These are phyloP conservation scores for Earliella scabrosa DNA, from an alignment of 1,284 basidiomycete genomes.

Conservation along the genomic window DNA sequence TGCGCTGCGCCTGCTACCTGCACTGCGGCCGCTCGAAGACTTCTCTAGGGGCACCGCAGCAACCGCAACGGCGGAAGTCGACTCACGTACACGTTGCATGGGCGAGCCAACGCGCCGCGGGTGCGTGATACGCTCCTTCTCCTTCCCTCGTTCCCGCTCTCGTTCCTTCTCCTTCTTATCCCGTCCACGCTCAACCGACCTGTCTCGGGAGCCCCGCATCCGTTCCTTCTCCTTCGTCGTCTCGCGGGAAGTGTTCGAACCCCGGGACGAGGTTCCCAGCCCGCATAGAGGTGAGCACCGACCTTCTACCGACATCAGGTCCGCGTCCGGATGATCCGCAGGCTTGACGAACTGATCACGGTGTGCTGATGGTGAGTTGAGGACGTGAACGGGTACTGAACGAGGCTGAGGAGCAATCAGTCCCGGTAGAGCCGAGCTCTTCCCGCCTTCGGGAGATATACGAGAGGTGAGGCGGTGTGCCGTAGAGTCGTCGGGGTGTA, in stretches of 20 bases:
- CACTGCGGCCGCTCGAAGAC: slow-evolving; percentile 30
- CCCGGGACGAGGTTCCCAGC: slow-evolving; percentile 26
- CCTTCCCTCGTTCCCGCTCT: slow-evolving; percentile 25
- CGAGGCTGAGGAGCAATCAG: slow-evolving; percentile 25
- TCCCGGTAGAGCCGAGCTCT: slow-evolving; percentile 17
- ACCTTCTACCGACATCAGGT: slow-evolving; percentile 28
- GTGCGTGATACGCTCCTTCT: slow-evolving; percentile 32
- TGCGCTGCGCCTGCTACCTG: slow-evolving; percentile 30
- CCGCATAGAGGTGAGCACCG: slow-evolving; percentile 38
- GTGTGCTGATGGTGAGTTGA: slow-evolving; percentile 28
- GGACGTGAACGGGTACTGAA: slow-evolving; percentile 24
- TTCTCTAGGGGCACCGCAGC: slow-evolving; percentile 32
- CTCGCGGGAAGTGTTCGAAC: slow-evolving; percentile 21
- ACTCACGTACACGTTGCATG: slow-evolving; percentile 26
- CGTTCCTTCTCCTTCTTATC: slow-evolving; percentile 25
- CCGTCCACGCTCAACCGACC: slow-evolving; percentile 13
- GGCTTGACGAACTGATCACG: slow-evolving; percentile 22
- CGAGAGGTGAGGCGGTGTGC: slow-evolving; percentile 19
- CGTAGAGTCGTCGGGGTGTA: slow-evolving; percentile 13
- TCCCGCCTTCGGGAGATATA: slow-evolving; percentile 20
- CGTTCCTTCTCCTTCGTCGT: slow-evolving; percentile 34
- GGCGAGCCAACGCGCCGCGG: slow-evolving; percentile 38
- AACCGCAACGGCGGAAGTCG: slow-evolving; percentile 23
- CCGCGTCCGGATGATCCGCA: slow-evolving; percentile 24
- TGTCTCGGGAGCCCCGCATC: slow-evolving; percentile 17